A percentile compares a stretch with the other conserved stretches of the same genome.
Evolutionary conservation across 2,329 filamentous ascomycete species (phyloP).

Genomic region (Alternaria ethzedia): DNA sequence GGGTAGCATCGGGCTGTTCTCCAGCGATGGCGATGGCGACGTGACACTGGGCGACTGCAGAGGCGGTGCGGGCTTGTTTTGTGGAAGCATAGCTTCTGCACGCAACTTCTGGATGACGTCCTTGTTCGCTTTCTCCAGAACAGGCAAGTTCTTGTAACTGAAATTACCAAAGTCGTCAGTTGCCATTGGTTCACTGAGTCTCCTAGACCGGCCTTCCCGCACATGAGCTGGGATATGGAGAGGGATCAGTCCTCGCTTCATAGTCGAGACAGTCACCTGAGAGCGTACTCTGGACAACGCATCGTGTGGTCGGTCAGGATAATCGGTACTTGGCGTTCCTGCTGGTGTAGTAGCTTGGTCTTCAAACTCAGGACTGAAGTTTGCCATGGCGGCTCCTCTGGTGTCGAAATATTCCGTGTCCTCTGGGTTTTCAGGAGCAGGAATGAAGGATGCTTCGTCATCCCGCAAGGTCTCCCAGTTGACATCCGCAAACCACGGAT

Average conservation of each 20-base stretch:
- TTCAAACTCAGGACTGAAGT: conserved; percentile 92
- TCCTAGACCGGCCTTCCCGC: conserved; percentile 83
- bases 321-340: conserved; percentile 73
- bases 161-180: conserved; percentile 96
- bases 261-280: conserved; percentile 78
- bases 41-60: conserved; percentile 51
- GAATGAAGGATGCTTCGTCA: conserved; percentile 94
- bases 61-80: conserved; percentile 57
- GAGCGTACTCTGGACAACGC: conserved; percentile 87
- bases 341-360: conserved; percentile 81
- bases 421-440: conserved; percentile 89
- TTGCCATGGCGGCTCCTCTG: conserved; percentile 87
- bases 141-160: conserved; percentile 94
- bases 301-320: conserved; percentile 90
- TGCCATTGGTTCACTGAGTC: conserved; percentile 87
- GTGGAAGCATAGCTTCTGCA: conserved; percentile 82
- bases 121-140: conserved; percentile 97
- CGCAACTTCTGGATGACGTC: conserved; percentile 96
- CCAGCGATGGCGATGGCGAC: conserved; percentile 71
- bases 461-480: conserved; percentile 93
- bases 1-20: conserved; percentile 83
- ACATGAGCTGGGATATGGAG: conserved; percentile 96
- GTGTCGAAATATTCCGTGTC: conserved; percentile 98
- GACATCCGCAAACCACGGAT: conserved; percentile 85
- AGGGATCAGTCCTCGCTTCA: conserved; percentile 92